A percentile compares a stretch with the other conserved stretches of the same genome.
Conservation (phyloP, 1,284 basidiomycete species). For the Cryptococcus sp. region DNA sequence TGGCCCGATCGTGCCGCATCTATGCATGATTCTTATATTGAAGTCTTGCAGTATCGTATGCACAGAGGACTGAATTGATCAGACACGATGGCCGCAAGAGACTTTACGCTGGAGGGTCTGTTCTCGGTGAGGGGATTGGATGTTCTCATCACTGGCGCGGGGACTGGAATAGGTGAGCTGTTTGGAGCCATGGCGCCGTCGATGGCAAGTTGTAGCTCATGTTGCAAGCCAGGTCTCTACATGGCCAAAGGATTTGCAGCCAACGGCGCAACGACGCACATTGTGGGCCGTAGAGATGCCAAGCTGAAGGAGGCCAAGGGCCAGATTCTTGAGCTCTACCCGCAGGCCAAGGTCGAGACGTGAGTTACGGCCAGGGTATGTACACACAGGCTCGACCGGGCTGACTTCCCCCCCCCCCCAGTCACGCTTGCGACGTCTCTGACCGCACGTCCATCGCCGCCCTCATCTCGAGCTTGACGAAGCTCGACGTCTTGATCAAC, state of each 20-base stretch:
- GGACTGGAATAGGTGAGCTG: constrained; percentile 24
- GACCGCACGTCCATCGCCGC: constrained; percentile 11
- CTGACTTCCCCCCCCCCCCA: background rate
- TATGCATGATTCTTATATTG: too few species aligned
- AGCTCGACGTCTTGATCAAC: constrained; percentile 27
- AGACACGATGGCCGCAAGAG: background rate
- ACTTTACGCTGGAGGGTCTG: constrained; percentile 16
- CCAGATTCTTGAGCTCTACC: constrained; percentile 6
- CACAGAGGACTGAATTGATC: background rate
- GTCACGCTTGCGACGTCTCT: constrained; percentile 20
- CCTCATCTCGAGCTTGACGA: constrained; percentile 7
- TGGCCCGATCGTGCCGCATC: too few species aligned
- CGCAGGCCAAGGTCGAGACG: constrained; percentile 15
- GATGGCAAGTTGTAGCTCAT: background rate
- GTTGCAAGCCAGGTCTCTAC: constrained; percentile 14
- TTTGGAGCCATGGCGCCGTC: background rate
- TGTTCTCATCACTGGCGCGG: constrained; percentile 28
- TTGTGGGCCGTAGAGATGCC: constrained; percentile 18
- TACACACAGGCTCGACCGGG: background rate
- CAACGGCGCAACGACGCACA: constrained; percentile 23
- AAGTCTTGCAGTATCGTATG: too few species aligned
- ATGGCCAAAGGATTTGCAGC: constrained; percentile 30
- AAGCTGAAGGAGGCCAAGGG: constrained; percentile 23
- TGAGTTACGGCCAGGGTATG: too few species aligned
- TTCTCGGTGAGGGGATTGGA: constrained; percentile 24